Evolutionary conservation across 345 rosid genomes (phyloP).

Genomic region (Populus deltoides): DNA sequence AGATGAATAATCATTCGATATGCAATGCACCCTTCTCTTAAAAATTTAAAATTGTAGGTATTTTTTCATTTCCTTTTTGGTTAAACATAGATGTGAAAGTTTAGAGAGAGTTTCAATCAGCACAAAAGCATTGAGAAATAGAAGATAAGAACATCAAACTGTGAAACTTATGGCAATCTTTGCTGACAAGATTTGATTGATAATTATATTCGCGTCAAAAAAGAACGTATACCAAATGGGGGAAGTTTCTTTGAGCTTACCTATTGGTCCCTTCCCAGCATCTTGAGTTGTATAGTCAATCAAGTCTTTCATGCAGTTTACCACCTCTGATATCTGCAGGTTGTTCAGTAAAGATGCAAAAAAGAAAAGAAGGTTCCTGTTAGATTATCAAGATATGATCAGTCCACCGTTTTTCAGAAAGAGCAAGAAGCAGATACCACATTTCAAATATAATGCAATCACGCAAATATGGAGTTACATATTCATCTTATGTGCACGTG

Average conservation of each 20-base stretch:
- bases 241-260: slow-evolving; percentile 44
- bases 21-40: not conserved
- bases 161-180: not conserved
- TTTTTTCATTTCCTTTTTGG: not conserved
- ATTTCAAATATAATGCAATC: not conserved
- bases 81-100: not conserved
- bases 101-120: not conserved
- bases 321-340: slow-evolving; percentile 89
- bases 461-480: not conserved
- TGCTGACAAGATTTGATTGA: not conserved
- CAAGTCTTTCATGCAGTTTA: slow-evolving; percentile 98
- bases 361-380: not conserved
- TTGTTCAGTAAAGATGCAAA: not conserved
- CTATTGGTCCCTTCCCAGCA: slow-evolving; percentile 88
- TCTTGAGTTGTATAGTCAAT: slow-evolving; percentile 85
- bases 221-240: not conserved
- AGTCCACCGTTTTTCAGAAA: not conserved
- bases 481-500: not conserved
- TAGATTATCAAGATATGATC: not conserved
- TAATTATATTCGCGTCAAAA: too few relatives aligned
- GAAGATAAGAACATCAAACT: not conserved
- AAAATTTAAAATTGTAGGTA: not conserved
- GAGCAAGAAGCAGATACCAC: not conserved
- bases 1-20: not conserved
- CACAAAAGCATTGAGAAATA: not conserved